A percentile compares a stretch with the other conserved stretches of the same genome.
Conservation (phyloP, 306 rosid genomes). For the Glycyrrhiza uralensis region DNA sequence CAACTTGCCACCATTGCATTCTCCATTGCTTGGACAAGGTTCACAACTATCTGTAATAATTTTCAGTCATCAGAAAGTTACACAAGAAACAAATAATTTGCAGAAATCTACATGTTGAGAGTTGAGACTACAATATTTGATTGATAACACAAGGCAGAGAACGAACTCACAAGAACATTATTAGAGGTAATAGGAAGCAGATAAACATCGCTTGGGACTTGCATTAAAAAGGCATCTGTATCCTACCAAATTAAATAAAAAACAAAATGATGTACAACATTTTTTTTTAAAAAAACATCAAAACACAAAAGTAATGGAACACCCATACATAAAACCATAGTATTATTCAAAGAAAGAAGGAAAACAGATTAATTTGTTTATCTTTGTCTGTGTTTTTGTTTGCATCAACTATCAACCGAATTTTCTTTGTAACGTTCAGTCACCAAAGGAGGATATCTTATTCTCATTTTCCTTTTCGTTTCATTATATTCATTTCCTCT, state of each 20-base stretch:
- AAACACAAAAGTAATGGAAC: not conserved
- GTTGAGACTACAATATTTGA: not conserved
- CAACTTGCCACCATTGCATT: conserved; percentile 56
- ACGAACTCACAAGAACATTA: not conserved
- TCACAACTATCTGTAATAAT: conserved; percentile 61
- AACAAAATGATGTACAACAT: not conserved
- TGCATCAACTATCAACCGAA: not conserved
- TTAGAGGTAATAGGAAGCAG: conserved; percentile 16
- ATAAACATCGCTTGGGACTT: not conserved
- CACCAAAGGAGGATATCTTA: not conserved
- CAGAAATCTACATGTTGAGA: not conserved
- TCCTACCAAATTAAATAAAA: conserved; percentile 17
- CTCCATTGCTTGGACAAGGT: conserved; percentile 87
- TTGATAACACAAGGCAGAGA: not conserved
- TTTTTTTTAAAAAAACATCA: conserved; percentile 2
- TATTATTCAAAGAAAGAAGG: not conserved
- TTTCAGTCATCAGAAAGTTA: not conserved
- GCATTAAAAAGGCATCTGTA: conserved; percentile 2
- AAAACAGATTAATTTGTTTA: not conserved
- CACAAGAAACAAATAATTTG: not conserved
- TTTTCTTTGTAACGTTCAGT: not conserved
- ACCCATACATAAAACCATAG: not conserved
- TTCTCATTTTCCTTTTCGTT: not conserved
- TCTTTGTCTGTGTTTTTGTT: not conserved
- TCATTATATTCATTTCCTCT: not conserved